phyloP scores from a whole-genome alignment of 1,284 basidiomycete species.

The Termitomyces sp. region DNA sequence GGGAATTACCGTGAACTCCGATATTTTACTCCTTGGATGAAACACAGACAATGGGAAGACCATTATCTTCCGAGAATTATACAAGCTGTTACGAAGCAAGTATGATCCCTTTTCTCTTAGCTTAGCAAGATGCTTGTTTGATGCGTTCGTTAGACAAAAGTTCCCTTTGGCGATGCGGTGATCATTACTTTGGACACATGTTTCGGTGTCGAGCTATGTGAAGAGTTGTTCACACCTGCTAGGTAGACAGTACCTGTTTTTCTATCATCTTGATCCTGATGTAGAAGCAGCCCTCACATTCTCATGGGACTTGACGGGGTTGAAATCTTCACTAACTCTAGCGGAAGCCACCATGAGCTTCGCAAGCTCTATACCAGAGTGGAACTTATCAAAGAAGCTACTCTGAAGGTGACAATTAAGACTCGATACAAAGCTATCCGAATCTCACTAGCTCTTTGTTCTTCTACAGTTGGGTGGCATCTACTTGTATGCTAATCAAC shows the following conservation, averaged over 20 bases:
- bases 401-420: conserved; percentile 65
- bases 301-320: conserved; percentile 96
- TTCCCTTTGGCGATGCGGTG: conserved; percentile 95
- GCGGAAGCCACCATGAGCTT: conserved; percentile 95
- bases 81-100: conserved; percentile 84
- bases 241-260: conserved; percentile 50
- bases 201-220: conserved; percentile 94
- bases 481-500: conserved; percentile 98
- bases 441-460: neutral
- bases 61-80: conserved; percentile 88
- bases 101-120: conserved; percentile 25
- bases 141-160: conserved; percentile 52
- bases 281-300: conserved; percentile 77
- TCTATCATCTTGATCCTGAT: neutral
- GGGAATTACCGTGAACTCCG: conserved; percentile 97
- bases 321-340: conserved; percentile 98
- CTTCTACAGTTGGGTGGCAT: conserved; percentile 80
- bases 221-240: conserved; percentile 94
- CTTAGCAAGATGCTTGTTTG: neutral
- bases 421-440: neutral
- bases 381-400: conserved; percentile 96
- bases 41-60: conserved; percentile 83
- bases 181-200: conserved; percentile 93
- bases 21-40: conserved; percentile 95
- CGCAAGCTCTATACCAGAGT: conserved; percentile 90